Base-by-base conservation (phyloP, 1,284 basidiomycete genomes). In the Agaricales sp. region DNA sequence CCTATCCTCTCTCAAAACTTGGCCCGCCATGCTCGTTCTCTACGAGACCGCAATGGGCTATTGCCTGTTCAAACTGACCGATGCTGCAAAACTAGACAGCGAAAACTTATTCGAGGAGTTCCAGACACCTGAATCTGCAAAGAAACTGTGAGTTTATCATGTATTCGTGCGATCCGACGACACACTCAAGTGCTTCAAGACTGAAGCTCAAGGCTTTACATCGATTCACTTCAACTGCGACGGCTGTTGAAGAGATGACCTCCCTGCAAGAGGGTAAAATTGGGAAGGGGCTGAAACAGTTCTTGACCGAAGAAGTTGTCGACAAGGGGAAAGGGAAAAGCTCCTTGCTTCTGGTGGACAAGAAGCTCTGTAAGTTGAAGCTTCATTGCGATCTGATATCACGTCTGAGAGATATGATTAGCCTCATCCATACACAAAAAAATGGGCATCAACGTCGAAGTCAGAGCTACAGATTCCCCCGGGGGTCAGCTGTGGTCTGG, bases 241-340 rank as follows among this genome's bases (percentile, higher is more conserved):
- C 87, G 19, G 95, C 96, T n/a, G 95, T 99, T n/a, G 94, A 98
- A 68, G 95, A 98, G 64, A 85, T 98, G 59, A 90, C 92, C 24
- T 84, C 94, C 12, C 70, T 98, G 45, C 92, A 95, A 63, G 86
- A 87, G 49, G 93, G 94, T 55, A 94, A 96, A 70, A 67, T 98
- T 47, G 90, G 90, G 49, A 96, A 96, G 67, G 82, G 85, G 3
- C 72, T 98, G 57, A 95, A 95, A 70, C 85, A 95, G 63, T 98
- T 98, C 74, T 69, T 99, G 58, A 84, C 85, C 23, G 86, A 93
- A 41, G 85, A 95, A 59, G 80, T 96, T 45, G 74, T 89, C 38
- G 84, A 77, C 57, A 92, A 92, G 66, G 90, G 88, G 49, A 93
- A 92, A 70, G 81, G 78, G 52, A 91, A 95, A 66, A 91, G 97